Evolutionary conservation across 768 basidiomycete genomes (phyloP).

Genomic region (Russula griseocarnosa): DNA sequence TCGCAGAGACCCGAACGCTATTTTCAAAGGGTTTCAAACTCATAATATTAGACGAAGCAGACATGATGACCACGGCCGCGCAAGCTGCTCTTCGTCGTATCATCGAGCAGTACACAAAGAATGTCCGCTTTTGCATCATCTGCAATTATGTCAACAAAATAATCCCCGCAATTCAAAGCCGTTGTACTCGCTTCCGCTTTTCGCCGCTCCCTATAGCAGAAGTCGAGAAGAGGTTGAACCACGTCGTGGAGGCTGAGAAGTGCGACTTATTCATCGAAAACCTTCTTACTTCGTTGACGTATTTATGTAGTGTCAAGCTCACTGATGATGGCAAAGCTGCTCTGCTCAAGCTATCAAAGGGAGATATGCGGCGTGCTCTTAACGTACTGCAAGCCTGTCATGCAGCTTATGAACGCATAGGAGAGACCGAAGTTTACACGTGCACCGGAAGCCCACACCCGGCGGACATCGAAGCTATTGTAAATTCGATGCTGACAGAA

Average conservation of each 20-base stretch:
- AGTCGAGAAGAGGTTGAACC: conserved; percentile 76
- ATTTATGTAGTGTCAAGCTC: conserved; percentile 64
- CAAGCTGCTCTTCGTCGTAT: conserved; percentile 95
- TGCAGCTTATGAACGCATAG: conserved; percentile 86
- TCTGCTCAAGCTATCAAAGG: conserved; percentile 88
- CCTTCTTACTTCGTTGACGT: conserved; percentile 6
- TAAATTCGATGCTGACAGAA: conserved; percentile 92
- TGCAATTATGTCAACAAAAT: conserved; percentile 99
- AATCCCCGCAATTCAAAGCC: conserved; percentile 95
- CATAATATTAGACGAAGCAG: conserved; percentile 98
- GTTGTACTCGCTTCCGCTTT: conserved; percentile 96
- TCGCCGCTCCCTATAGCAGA: conserved; percentile 83
- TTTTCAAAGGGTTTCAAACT: conserved; percentile 94
- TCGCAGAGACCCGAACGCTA: conserved; percentile 91
- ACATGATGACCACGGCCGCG: conserved; percentile 99
- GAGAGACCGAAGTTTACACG: conserved; percentile 90
- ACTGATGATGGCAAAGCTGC: conserved; percentile 85
- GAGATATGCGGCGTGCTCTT: conserved; percentile 95
- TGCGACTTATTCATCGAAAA: conserved; percentile 37
- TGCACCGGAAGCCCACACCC: conserved; percentile 98
- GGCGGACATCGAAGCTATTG: conserved; percentile 86
- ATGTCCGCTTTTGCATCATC: conserved; percentile 98
- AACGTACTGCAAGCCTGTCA: conserved; percentile 98
- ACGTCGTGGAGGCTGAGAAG: conserved; percentile 82
- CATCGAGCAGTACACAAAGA: conserved; percentile 98